phyloP scores from a whole-genome alignment of 1,284 basidiomycete genomes.

The Pseudomicrostroma phylloplanum region DNA sequence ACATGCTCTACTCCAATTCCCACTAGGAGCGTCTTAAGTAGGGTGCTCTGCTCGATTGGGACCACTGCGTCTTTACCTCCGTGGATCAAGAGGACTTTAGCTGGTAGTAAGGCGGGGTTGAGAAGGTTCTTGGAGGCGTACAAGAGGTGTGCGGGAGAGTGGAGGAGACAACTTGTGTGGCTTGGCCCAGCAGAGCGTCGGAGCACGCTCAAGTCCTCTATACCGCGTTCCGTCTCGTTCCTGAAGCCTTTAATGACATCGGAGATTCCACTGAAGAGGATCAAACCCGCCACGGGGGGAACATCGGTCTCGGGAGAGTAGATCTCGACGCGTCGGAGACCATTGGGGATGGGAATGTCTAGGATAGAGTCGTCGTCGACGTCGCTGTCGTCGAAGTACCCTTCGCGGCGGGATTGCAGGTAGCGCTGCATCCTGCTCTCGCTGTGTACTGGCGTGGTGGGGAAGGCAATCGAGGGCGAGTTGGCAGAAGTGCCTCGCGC shows the following conservation, averaged over 20 bases:
- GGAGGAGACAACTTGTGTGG: constrained; percentile 51
- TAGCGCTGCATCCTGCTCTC: constrained; percentile 21
- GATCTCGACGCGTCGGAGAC: constrained; percentile 45
- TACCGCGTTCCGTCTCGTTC: constrained; percentile 47
- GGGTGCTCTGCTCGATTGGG: constrained; percentile 49
- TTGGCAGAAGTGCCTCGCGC: neutral
- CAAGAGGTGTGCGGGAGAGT: constrained; percentile 52
- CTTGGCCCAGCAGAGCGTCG: constrained; percentile 49
- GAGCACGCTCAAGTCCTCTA: constrained; percentile 52
- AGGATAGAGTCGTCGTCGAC: neutral
- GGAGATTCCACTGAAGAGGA: constrained; percentile 51
- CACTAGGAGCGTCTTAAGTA: constrained; percentile 51
- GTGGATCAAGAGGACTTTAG: constrained; percentile 51
- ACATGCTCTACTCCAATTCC: constrained; percentile 52
- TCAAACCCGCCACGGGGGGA: constrained; percentile 49
- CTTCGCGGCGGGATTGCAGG: constrained; percentile 9
- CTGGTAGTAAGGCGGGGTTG: constrained; percentile 47
- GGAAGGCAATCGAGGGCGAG: neutral
- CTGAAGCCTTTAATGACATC: constrained; percentile 52
- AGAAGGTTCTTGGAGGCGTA: constrained; percentile 52
- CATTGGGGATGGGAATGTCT: constrained; percentile 24
- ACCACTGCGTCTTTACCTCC: constrained; percentile 50
- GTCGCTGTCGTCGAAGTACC: neutral
- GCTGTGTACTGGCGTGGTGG: constrained; percentile 10
- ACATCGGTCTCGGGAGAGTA: constrained; percentile 50